Evolutionary conservation across 768 basidiomycete genomes (phyloP), one percentile per base, ranked within the genome.

Genomic region (Xerocomus spinulosus): DNA sequence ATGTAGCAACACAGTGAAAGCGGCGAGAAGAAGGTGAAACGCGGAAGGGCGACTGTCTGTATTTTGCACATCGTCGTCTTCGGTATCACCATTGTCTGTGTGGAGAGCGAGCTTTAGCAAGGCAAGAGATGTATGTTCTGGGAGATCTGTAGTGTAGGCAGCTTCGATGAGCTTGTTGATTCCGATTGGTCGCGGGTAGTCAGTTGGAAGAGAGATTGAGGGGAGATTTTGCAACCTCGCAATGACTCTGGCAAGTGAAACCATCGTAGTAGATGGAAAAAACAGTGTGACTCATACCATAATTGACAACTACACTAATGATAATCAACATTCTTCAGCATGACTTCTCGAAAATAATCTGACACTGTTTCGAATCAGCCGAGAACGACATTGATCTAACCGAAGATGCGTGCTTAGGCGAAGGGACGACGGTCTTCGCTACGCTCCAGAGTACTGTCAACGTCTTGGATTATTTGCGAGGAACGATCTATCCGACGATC

Each of bases 11-110:
- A 95, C 85, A 10, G 82, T 78, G 69, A 99, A 96, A 0, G 95
- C 86, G n/a, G 96, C 81, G 35, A 97, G 76, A 37, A 97, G 80
- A 21, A 97, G 75, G 60, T 97, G 92, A 64, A 94, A 97, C 0
- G 88, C 85, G 3, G 94, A 89, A 4, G 93, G 84, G 35, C 77
- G 68, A 35, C 65, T 73, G 47, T 52, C 54, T 15, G 57, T 42
- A 9, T 62, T 59, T 13, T 67, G 60, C 14, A 68, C 70, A 6
- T 80, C 80, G 5, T 79, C 80, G 21, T 80, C 80, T 17, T 72
- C 68, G 15, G 60, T 68, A 10, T 73, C 70, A 23, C 73, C 77
- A 47, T 70, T 69, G 54, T 90, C 85, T 29, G 75, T 77, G 63
- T 82, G 85, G 26, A 92, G 70, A 4, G 83, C 88, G 38, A 96